Evolutionary conservation across 305 asterid species (phyloP).

Genomic region (Fraxinus floribunda): DNA sequence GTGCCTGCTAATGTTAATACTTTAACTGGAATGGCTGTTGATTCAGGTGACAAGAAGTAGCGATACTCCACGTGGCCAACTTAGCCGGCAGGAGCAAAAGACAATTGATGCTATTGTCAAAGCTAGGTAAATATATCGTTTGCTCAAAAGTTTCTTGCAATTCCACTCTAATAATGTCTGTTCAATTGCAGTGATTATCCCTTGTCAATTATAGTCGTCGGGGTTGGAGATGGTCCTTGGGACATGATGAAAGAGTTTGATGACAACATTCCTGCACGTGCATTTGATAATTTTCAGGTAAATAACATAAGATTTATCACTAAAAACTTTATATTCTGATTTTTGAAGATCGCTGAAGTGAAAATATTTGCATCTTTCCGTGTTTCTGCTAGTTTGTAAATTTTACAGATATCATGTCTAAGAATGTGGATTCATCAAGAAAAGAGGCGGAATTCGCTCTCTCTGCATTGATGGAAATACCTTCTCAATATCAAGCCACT

Average conservation of each 20-base stretch:
- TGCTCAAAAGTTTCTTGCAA: not conserved
- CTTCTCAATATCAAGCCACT: slow-evolving; percentile 59
- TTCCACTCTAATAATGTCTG: slow-evolving; percentile 10
- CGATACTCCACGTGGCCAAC: slow-evolving; percentile 41
- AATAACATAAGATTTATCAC: slow-evolving; percentile 14
- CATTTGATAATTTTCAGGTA: slow-evolving; percentile 50
- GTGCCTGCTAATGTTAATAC: not conserved
- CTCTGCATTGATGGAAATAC: slow-evolving; percentile 61
- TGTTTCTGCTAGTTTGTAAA: slow-evolving; percentile 45
- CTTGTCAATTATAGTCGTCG: slow-evolving; percentile 53
- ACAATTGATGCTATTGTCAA: slow-evolving; percentile 58
- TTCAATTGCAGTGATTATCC: slow-evolving; percentile 42
- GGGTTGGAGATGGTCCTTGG: slow-evolving; percentile 75
- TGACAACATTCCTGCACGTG: slow-evolving; percentile 53
- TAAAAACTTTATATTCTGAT: not conserved
- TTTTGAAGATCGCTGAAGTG: not conserved
- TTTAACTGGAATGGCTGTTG: not conserved
- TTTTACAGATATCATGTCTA: slow-evolving; percentile 61
- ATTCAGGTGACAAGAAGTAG: slow-evolving; percentile 48
- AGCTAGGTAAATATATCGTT: slow-evolving; percentile 40
- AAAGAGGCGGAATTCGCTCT: slow-evolving; percentile 59
- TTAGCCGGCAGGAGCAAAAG: slow-evolving; percentile 48
- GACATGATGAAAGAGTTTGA: slow-evolving; percentile 61
- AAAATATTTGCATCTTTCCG: not conserved
- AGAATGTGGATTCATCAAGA: slow-evolving; percentile 35